Conservation (phyloP, 2,329 filamentous ascomycete species). For the Biscogniauxia marginata region DNA sequence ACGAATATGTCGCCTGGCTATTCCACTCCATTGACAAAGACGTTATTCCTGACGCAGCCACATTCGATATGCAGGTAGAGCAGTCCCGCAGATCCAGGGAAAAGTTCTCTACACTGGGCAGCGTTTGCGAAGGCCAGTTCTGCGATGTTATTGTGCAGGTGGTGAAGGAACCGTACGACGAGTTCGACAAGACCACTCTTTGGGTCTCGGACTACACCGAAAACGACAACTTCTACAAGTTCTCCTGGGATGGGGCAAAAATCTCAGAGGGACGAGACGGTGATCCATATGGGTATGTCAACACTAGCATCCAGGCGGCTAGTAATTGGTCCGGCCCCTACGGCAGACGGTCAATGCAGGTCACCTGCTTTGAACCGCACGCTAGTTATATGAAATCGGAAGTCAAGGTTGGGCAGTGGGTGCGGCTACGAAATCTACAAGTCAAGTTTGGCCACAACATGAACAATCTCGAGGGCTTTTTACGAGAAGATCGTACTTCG, state of each 20-base stretch:
- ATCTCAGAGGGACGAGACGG: conserved; percentile 42
- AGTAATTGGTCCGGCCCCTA: conserved; percentile 69
- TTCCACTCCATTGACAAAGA: conserved; percentile 45
- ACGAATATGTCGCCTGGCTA: conserved; percentile 47
- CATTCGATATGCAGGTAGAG: conserved; percentile 41
- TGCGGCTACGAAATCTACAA: conserved; percentile 70
- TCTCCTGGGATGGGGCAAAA: conserved; percentile 32
- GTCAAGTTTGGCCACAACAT: conserved; percentile 56
- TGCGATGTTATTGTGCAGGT: conserved; percentile 72
- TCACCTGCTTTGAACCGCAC: conserved; percentile 72
- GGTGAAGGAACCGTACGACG: conserved; percentile 49
- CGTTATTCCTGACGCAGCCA: conserved; percentile 39
- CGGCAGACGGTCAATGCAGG: conserved; percentile 68
- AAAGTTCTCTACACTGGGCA: conserved; percentile 65
- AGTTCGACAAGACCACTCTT: conserved; percentile 52
- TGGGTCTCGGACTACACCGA: conserved; percentile 83
- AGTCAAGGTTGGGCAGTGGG: conserved; percentile 59
- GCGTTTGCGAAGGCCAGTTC: conserved; percentile 56
- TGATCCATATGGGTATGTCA: conserved; percentile 56
- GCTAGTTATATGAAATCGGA: conserved; percentile 54
- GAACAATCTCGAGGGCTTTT: conserved; percentile 65
- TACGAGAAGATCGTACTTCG: conserved; percentile 59
- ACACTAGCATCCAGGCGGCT: conserved; percentile 29
- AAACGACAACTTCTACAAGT: conserved; percentile 63
- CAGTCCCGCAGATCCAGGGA: conserved; percentile 45